Conservation (phyloP, 23 red algal species). For the Agarophyton chilense region DNA sequence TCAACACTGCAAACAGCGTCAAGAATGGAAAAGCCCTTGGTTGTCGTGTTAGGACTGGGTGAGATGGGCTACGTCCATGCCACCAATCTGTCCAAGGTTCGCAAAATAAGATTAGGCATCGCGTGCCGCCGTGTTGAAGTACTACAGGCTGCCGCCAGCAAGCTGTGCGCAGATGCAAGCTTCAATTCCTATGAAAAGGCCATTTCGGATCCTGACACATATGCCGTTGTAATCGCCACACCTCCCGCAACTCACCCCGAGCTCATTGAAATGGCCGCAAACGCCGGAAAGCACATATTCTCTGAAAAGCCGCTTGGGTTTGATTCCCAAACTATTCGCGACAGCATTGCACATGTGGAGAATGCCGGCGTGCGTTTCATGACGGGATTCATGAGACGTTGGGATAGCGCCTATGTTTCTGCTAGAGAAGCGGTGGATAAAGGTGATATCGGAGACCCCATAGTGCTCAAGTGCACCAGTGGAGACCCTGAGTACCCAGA, state of each 20-base stretch:
- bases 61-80: conserved; percentile 96
- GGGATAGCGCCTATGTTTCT: conserved; percentile 65
- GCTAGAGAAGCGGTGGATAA: conserved; percentile 42
- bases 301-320: conserved; percentile 93
- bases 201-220: conserved; percentile 52
- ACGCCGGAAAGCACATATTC: conserved; percentile 82
- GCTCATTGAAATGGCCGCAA: conserved; percentile 66
- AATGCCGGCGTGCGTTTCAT: conserved; percentile 68
- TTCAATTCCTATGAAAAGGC: conserved; percentile 72
- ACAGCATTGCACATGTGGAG: conserved; percentile 42
- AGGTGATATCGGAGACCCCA: conserved; percentile 57
- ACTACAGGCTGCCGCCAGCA: conserved; percentile 21
- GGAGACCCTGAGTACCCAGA: conserved; percentile 93
- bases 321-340: conserved; percentile 10
- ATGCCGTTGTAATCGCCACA: conserved; percentile 90
- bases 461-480: conserved; percentile 92
- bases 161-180: conserved; percentile 46
- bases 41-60: conserved; percentile 87
- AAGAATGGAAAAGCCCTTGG: conserved; percentile 32
- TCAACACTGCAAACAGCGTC: too few species aligned
- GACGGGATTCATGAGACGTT: conserved; percentile 81
- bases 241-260: conserved; percentile 71
- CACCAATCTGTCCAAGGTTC: conserved; percentile 66
- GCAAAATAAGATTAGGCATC: conserved; percentile 69
- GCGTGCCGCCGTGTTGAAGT: conserved; percentile 65